Evolutionary conservation across 805 yeast species (phyloP), one percentile per base, ranked within the genome.

Genomic region (Starmerella gropengiesseri): DNA sequence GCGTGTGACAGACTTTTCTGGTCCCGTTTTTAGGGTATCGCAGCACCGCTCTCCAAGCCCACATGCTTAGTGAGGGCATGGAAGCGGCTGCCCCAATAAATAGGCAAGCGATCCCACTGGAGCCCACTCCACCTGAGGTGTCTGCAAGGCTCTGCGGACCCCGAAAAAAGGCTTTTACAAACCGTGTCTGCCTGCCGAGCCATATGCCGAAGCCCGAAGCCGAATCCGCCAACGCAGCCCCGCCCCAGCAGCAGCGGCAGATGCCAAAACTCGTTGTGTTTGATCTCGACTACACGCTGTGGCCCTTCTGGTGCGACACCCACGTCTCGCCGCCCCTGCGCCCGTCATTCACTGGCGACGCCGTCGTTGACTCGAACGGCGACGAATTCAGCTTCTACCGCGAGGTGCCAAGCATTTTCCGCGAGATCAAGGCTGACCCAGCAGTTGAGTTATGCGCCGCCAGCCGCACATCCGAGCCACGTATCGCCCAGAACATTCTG

Each of bases 231-330:
- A n/a, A n/a, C n/a, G n/a, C n/a, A n/a, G n/a, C n/a, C 27, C 27
- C 27, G 27, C 27, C 7, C 11, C 12, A 23, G 12, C 27, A 23
- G 27, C 7, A 7, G 27, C 12, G 11, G 19, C 7, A 30, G 33
- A 26, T 36, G 31, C 78, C 78, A 1, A 64, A 65, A 42, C 77
- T 74, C 1, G 77, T 79, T 9, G 86, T 81, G 0, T 78, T 81
- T 56, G 91, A 81, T 51, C 61, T 81, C 32, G 91, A 81, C 57
- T 81, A 76, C 55, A 81, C 91, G 0, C 60, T 81, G 26, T 81
- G 91, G 91, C 87, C 63, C 40, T 75, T 78, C 48, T 81, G 87
- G 87, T 80, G 87, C 59, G 87, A 81, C 53, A 79, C 84, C 1
- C 87, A 81, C 54, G 67, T 81, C 17, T 58, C 66, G 2, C 62